Percentiles rank a stretch among this genome's conserved stretches.
Evolutionary conservation across 2,329 filamentous ascomycete species (phyloP).

Genomic region (Chaetomiaceae sp.): DNA sequence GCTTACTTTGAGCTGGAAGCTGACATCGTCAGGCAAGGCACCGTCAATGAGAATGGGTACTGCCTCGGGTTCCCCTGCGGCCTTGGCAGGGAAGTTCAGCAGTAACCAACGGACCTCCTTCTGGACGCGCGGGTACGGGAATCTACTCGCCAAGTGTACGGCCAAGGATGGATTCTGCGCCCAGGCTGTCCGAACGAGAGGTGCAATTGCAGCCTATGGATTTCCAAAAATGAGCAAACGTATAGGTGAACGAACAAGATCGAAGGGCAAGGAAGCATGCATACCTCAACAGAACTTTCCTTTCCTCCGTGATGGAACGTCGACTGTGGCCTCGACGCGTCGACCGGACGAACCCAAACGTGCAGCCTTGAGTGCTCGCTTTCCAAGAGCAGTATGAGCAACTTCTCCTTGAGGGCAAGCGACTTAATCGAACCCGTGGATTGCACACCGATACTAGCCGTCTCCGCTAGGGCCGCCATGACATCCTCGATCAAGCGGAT

Average conservation of each 20-base stretch:
- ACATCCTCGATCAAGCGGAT: slow-evolving; percentile 77
- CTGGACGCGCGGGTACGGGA: slow-evolving; percentile 67
- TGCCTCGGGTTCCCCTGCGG: slow-evolving; percentile 74
- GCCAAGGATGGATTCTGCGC: slow-evolving; percentile 77
- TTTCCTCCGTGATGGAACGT: slow-evolving; percentile 40
- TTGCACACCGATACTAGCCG: slow-evolving; percentile 56
- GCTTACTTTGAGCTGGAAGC: slow-evolving; percentile 74
- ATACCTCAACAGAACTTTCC: slow-evolving; percentile 37
- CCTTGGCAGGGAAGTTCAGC: slow-evolving; percentile 78
- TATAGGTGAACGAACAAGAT: neutral
- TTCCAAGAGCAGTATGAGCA: slow-evolving; percentile 75
- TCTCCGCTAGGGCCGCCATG: slow-evolving; percentile 58
- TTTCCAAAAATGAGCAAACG: neutral
- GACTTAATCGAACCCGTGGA: slow-evolving; percentile 55
- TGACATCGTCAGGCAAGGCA: slow-evolving; percentile 71
- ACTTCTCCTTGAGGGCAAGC: slow-evolving; percentile 72
- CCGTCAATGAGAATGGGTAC: slow-evolving; percentile 77
- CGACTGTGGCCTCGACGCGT: slow-evolving; percentile 44
- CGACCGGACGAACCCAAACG: slow-evolving; percentile 84
- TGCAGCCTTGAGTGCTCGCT: slow-evolving; percentile 78
- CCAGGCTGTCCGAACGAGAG: slow-evolving; percentile 80
- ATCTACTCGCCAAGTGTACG: slow-evolving; percentile 77
- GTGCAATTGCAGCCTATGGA: slow-evolving; percentile 50
- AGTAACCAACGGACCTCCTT: slow-evolving; percentile 76
- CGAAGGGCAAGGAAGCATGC: slow-evolving; percentile 6